phyloP scores from a whole-genome alignment of 192 early-diverging fungal genomes.

The Backusella parvicylindrica region DNA sequence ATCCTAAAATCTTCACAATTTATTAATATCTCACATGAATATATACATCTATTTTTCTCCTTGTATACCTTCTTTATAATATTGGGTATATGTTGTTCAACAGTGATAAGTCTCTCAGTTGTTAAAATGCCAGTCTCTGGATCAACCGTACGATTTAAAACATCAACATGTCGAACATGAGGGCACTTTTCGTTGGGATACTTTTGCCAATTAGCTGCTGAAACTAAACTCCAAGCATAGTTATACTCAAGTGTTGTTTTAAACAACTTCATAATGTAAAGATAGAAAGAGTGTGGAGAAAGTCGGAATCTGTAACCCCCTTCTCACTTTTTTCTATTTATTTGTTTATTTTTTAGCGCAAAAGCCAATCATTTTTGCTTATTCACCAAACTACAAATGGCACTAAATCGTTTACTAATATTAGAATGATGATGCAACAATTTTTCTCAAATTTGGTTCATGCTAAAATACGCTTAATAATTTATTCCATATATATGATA shows the following conservation, averaged over 20 bases:
- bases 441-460: background rate
- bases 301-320: background rate
- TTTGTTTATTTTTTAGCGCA: background rate
- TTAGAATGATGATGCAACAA: background rate
- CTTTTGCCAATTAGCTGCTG: constrained; percentile 91
- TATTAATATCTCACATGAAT: background rate
- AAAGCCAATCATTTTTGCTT: background rate
- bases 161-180: constrained; percentile 91
- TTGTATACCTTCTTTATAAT: constrained; percentile 65
- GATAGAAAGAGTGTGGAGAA: background rate
- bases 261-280: constrained; percentile 76
- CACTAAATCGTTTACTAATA: background rate
- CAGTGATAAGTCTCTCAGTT: constrained; percentile 90
- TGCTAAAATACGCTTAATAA: background rate
- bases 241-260: constrained; percentile 74
- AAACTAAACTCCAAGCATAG: constrained; percentile 80
- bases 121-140: constrained; percentile 81
- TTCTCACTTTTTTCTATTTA: background rate
- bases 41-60: background rate
- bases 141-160: constrained; percentile 78
- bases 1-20: constrained; percentile 55
- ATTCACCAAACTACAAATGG: background rate
- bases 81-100: constrained; percentile 82
- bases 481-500: background rate
- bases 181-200: constrained; percentile 94